Percentiles rank a stretch among this genome's conserved stretches.
phyloP scores from a whole-genome alignment of 257 asterid genomes.

The Henckelia pumila region DNA sequence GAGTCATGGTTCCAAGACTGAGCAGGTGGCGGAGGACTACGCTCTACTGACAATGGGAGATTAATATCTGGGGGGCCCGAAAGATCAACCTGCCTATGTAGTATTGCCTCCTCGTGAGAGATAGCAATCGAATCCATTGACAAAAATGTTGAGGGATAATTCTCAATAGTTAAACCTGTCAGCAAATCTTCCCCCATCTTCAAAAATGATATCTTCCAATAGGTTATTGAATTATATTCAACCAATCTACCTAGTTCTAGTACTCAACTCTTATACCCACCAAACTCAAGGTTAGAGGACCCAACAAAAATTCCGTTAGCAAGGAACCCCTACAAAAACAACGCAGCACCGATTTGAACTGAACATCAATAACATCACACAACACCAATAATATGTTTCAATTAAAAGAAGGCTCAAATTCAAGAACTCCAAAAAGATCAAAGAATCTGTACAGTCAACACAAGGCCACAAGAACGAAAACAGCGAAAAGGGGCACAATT shows the following conservation, averaged over 20 bases:
- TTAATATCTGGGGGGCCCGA: constrained; percentile 58
- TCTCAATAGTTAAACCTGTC: constrained; percentile 43
- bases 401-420: too few species aligned
- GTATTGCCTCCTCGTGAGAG: constrained; percentile 43
- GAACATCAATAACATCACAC: constrained; percentile 13
- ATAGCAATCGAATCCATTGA: constrained; percentile 50
- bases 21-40: constrained; percentile 40
- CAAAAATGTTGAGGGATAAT: constrained; percentile 51
- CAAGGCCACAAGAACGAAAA: neutral
- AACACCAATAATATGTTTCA: constrained; percentile 20
- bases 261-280: constrained; percentile 23
- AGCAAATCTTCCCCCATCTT: constrained; percentile 57
- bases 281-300: too few species aligned
- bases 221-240: constrained; percentile 16
- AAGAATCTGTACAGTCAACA: constrained; percentile 18
- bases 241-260: constrained; percentile 5
- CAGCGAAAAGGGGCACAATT: neutral
- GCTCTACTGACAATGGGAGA: constrained; percentile 48
- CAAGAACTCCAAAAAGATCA: constrained; percentile 9
- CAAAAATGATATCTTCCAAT: constrained; percentile 5
- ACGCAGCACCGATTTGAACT: constrained; percentile 26
- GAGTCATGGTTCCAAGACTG: constrained; percentile 44
- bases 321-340: constrained; percentile 21
- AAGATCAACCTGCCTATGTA: constrained; percentile 40
- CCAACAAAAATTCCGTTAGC: neutral